A percentile compares a stretch with the other conserved stretches of the same genome.
Evolutionary conservation across 371 early-diverging fungal genomes (phyloP).

Genomic region (Gilbertella persicaria): DNA sequence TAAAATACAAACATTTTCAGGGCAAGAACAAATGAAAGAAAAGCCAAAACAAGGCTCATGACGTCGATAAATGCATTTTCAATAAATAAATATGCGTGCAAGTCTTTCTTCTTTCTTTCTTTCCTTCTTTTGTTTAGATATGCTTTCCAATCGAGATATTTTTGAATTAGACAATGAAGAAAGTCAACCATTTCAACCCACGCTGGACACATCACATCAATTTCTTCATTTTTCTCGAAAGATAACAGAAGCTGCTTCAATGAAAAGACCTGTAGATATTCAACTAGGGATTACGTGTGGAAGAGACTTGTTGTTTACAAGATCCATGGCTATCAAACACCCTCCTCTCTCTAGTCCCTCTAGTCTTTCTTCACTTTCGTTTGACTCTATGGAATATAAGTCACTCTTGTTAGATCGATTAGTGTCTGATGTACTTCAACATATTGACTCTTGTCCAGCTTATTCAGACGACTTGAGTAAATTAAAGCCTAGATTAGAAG

Average conservation of each 20-base stretch:
- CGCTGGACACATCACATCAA: slow-evolving; percentile 13
- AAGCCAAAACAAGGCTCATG: too few species aligned
- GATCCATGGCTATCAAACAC: not conserved
- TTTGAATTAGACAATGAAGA: slow-evolving; percentile 14
- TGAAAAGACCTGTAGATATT: slow-evolving; percentile 29
- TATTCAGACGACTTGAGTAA: slow-evolving; percentile 23
- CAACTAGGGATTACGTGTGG: slow-evolving; percentile 30
- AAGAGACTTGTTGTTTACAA: slow-evolving; percentile 17
- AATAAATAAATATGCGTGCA: not conserved
- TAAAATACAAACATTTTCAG: too few species aligned
- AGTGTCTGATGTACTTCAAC: slow-evolving; percentile 25
- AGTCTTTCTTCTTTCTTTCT: not conserved
- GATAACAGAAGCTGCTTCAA: slow-evolving; percentile 17
- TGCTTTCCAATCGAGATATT: not conserved
- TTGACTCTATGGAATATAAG: not conserved
- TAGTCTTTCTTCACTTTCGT: not conserved
- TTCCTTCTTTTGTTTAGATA: not conserved
- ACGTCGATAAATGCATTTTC: not conserved
- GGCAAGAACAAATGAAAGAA: too few species aligned
- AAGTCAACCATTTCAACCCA: not conserved
- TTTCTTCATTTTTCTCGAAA: slow-evolving; percentile 27
- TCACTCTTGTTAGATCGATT: slow-evolving; percentile 9
- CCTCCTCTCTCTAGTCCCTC: too few species aligned
- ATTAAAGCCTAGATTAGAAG: slow-evolving; percentile 23
- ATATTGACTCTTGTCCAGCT: slow-evolving; percentile 31